Base-by-base conservation (phyloP, 441 rosid species). In the Biscutella laevigata region DNA sequence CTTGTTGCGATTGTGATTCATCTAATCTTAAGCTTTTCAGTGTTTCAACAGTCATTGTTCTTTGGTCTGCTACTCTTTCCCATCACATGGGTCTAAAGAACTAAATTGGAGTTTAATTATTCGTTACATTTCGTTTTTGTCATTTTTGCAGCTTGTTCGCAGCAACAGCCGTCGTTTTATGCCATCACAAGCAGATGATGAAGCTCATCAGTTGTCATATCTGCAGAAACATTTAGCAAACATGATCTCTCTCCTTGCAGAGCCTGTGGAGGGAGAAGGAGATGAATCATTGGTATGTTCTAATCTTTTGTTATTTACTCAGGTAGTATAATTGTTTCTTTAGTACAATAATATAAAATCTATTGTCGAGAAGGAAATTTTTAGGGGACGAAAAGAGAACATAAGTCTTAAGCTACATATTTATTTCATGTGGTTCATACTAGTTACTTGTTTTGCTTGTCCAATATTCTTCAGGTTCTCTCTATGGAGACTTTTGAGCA, bases 101-200 rank as follows among this genome's bases (percentile, higher is more conserved):
- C 24, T 22, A 3, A 22, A n/a, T 4, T 11, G 5, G 11, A 29
- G 33, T 14, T 25, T 24, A 42, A 13, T 13, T 43, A 32, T 12
- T 41, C 21, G 6, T 24, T 26, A 25, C 30, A 6, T 36, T 46
- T 50, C 13, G 17, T 22, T 48, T 67, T 49, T 25, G 15, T 69
- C 43, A 43, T 41, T 20, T 19, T 64, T 58, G 73, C 81, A 94
- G 99, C 95, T 89, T 70, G 99, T 83, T 27, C 96, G 97, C n/a
- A 83, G 97, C 86, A 89, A 86, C 58, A 89, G 84, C 74, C 84
- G 99, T 47, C 83, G 97, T 49, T 83, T 83, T 73, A 71, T 79
- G 94, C 97, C 97, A 51, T 94, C 99, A n/a, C 97, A 80, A 70
- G 83, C 81, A 33, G 97, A 94, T 68, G 99, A 94, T 71, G 96